Evolutionary conservation across 331 rosid species (phyloP), one percentile per base, ranked within the genome.

Genomic region (Malus hybrid): DNA sequence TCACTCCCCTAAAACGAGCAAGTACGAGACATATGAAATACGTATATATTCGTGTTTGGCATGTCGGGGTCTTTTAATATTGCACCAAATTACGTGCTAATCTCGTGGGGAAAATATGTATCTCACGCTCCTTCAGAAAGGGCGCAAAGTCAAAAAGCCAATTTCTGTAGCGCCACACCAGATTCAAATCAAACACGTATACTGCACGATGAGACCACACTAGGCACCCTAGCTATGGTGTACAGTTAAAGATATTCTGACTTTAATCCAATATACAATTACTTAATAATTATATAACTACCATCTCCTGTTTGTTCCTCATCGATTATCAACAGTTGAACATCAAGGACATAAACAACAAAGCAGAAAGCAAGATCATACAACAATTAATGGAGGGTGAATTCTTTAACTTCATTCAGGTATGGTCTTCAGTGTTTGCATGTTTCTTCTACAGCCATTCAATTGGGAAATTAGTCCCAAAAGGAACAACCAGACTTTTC

Each of bases 301-400:
- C 44, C 12, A 39, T 39, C 10, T 39, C 46, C 46, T 39, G 46
- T 3, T 39, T 39, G 11, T 39, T 39, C 46, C 46, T 39, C 46
- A 10, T 9, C 46, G 12, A 39, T 39, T 10, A 39, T 39, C 12
- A 39, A 39, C 12, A 39, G 13, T 39, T 39, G 1, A 9, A 39
- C 46, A 39, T 39, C 46, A 10, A 39, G 13, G 12, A 39, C 46
- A 10, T 3, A 39, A 42, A 42, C 12, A 44, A 15, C 16, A 19
- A 57, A 60, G 61, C n/a, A 8, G 15, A 15, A 50, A 10, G 46
- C 61, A 11, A 10, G 34, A 9, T 57, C 26, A 36, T 39, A 39
- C 46, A 39, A 39, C 13, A 39, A 39, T 39, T 39, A 39, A 82
- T 88, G 85, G 93, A 85, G 13, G 84, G 84, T 50, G 96, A 90